Base-by-base conservation (phyloP, 2,329 filamentous ascomycete genomes). In the Dactylellina leptospora region DNA sequence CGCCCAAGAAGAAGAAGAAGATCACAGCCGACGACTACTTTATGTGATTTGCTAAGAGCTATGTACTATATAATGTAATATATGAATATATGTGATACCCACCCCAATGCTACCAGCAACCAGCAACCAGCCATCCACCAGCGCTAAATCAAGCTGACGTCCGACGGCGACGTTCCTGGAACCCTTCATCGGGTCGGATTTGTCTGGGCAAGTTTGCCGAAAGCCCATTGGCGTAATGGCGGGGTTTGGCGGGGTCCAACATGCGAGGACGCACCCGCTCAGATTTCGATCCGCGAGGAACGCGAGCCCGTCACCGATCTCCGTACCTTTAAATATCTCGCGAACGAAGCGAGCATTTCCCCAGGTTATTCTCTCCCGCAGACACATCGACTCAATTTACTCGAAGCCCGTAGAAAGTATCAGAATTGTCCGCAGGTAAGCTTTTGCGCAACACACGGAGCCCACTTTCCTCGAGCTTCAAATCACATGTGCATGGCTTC, bases 1-100 rank as follows among this genome's bases (percentile, higher is more conserved):
- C 40, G 48, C 51, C 60, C 4, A 73, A 60, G 62, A 63, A 64
- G 38, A 73, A 60, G 62, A 63, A 64, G 38, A 56, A 68, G 22
- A 55, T 63, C 23, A 63, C 66, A 11, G 66, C 66, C 2, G 66
- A 71, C 9, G 66, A 71, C 18, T 71, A 71, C 20, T 61, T 55
- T 50, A 55, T 70, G 64, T 70, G 40, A 59, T 40, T 16, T 40
- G 36, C 3, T 11, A 6, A 16, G 10, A 40, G 13, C 18, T n/a
- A 40, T 40, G 36, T 40, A 40, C 36, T 6, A 40, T 40, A 40
- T 2, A 40, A 27, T 63, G 38, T 48, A 54, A 33, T 55, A 47
- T 54, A 53, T 54, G 54, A 50, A 20, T 16, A 51, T 44, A 27
- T 30, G 55, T 22, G 44, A 66, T 66, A 58, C 60, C 60, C 50